Percentiles rank a stretch among this genome's conserved stretches.
Conservation (phyloP, 2,329 filamentous ascomycete species). For the Ophiostoma novo-ulmi region DNA sequence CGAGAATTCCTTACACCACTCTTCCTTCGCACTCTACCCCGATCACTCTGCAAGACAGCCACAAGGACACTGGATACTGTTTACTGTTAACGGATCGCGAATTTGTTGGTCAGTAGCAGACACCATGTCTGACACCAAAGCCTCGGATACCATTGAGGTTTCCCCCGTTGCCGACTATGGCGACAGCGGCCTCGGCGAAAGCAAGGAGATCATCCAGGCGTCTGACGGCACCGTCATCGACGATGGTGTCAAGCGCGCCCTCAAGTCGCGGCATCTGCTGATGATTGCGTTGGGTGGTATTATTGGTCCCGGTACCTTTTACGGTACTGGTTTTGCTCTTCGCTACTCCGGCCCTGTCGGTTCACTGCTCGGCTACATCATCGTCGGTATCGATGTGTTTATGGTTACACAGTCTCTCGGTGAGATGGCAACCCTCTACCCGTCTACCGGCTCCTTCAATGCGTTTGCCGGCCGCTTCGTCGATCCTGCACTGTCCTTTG, state of each 20-base stretch:
- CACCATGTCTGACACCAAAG: conserved; percentile 2
- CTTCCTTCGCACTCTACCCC: background rate
- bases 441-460: conserved; percentile 48
- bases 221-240: background rate
- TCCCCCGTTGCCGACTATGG: background rate
- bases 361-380: conserved; percentile 39
- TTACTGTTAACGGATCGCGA: background rate
- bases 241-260: conserved; percentile 13
- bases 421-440: conserved; percentile 59
- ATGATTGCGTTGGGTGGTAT: conserved; percentile 45
- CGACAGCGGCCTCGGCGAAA: conserved; percentile 13
- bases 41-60: background rate
- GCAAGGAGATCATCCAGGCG: conserved; percentile 11
- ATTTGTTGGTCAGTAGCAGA: background rate
- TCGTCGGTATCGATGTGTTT: conserved; percentile 43
- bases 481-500: conserved; percentile 43
- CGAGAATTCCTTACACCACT: background rate
- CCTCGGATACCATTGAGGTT: background rate
- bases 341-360: conserved; percentile 40
- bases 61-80: background rate
- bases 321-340: conserved; percentile 42
- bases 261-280: conserved; percentile 43
- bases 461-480: conserved; percentile 45
- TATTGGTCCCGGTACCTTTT: conserved; percentile 45
- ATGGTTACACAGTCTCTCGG: conserved; percentile 41